Percentiles rank a stretch among this genome's conserved stretches.
phyloP scores from a whole-genome alignment of 2,329 filamentous ascomycete genomes.

The Anthostomella pinea region DNA sequence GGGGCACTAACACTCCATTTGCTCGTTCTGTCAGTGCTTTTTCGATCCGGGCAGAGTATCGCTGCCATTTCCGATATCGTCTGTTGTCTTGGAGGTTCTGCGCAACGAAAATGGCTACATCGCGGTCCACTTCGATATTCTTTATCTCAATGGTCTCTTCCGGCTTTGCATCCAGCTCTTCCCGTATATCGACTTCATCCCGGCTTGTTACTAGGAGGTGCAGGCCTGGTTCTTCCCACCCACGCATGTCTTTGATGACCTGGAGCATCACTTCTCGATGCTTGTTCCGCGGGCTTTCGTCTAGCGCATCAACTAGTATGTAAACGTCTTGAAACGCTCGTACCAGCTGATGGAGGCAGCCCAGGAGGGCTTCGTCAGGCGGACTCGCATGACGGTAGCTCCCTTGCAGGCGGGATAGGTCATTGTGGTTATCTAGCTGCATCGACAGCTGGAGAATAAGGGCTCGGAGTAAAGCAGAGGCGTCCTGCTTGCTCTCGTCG shows the following conservation, averaged over 20 bases:
- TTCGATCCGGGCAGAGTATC: conserved; percentile 26
- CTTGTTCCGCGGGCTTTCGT: conserved; percentile 32
- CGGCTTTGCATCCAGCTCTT: conserved; percentile 9
- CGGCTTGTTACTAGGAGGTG: conserved; percentile 35
- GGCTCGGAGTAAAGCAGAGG: conserved; percentile 31
- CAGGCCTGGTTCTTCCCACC: conserved; percentile 21
- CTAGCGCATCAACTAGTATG: conserved; percentile 37
- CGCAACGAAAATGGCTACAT: conserved; percentile 28
- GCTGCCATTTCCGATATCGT: conserved; percentile 22
- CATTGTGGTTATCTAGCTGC: conserved; percentile 20
- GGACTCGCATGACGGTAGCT: conserved; percentile 16
- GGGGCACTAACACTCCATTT: conserved; percentile 31
- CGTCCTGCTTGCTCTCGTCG: conserved; percentile 32
- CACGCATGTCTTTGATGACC: conserved; percentile 23
- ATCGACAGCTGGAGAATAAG: conserved; percentile 33
- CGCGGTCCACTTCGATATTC: conserved; percentile 19
- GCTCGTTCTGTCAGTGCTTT: conserved; percentile 23
- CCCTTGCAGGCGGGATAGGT: conserved; percentile 10
- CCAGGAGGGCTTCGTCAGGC: conserved; percentile 18
- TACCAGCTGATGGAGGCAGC: conserved; percentile 23
- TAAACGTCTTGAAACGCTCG: conserved; percentile 31
- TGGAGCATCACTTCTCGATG: conserved; percentile 26
- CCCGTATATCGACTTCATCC: conserved; percentile 31
- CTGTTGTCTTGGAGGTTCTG: conserved; percentile 21
- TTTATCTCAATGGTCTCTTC: conserved; percentile 21